These are phyloP conservation scores for Gossypium herbaceum DNA, from an alignment of 345 rosid genomes.

Conservation along the genomic window DNA sequence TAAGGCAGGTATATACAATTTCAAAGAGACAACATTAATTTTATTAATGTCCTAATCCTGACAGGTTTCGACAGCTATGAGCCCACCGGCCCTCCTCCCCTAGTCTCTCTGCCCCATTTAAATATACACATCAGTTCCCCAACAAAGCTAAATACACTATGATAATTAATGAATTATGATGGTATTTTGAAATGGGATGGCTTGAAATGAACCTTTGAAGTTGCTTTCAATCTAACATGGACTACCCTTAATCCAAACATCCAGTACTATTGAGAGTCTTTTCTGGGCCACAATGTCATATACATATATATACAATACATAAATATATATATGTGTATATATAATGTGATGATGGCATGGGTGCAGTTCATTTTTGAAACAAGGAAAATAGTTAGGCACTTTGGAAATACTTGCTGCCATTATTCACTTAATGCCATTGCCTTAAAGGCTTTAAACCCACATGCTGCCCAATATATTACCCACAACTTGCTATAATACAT, in stretches of 20 bases:
- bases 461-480: neutral
- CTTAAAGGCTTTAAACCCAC: neutral
- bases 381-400: neutral
- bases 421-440: neutral
- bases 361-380: neutral
- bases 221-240: neutral
- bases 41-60: neutral
- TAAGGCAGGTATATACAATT: neutral
- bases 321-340: too few species aligned
- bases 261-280: neutral
- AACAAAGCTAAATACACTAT: too few species aligned
- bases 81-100: neutral
- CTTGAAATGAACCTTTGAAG: neutral
- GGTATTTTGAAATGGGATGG: neutral
- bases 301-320: neutral
- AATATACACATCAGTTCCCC: neutral
- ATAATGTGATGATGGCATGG: too few species aligned
- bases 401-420: neutral
- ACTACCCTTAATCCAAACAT: neutral
- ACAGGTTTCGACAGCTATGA: constrained; percentile 10
- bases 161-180: neutral
- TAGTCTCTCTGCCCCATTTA: neutral
- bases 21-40: neutral
- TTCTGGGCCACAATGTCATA: neutral
- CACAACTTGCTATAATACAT: neutral